Evolutionary conservation across 805 yeast genomes (phyloP), one percentile per base, ranked within the genome.

Genomic region (Pichia insulana): DNA sequence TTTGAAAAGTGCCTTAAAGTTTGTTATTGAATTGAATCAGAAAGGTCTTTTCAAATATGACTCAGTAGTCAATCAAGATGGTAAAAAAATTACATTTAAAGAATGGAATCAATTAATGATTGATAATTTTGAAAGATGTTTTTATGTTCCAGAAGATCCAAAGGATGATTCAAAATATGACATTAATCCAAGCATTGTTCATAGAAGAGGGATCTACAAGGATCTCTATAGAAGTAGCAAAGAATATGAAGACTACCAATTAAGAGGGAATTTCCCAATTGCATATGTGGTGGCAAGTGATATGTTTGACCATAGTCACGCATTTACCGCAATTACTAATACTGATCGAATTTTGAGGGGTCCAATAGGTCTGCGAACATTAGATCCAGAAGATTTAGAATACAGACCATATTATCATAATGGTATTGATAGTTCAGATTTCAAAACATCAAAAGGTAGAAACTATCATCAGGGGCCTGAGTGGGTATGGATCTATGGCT

Each of bases 381-480:
- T 90, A 48, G 98, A 92, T 57, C 97, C 98, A 4, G 73, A 81
- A 12, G 98, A 90, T 64, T 74, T 78, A 66, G 89, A 90, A 62
- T 90, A 92, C 61, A 73, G 95, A 49, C 98, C 98, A 2, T 76
- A 85, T 64, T 90, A 90, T 62, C 68, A 69, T 55, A 92, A 90
- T 59, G 66, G 87, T 37, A 82, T 74, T 33, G 97, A 90, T 55
- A 76, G 75, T 41, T 76, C 72, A 4, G 96, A 90, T 61, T 92
- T 88, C 70, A 87, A 94, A 1, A 88, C 97, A 0, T 72, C 97
- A 2, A 87, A 88, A 63, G 98, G 98, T 26, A 75, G 97, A 54
- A 92, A 92, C 64, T 90, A 90, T 60, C 98, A 90, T 62, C 97
- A 90, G 64, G 98, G 98, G 2, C 98, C 98, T 2, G 98, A 92